Evolutionary conservation across 1,284 basidiomycete genomes (phyloP), one percentile per base, ranked within the genome.

Genomic region (Microbotryum intermedium): DNA sequence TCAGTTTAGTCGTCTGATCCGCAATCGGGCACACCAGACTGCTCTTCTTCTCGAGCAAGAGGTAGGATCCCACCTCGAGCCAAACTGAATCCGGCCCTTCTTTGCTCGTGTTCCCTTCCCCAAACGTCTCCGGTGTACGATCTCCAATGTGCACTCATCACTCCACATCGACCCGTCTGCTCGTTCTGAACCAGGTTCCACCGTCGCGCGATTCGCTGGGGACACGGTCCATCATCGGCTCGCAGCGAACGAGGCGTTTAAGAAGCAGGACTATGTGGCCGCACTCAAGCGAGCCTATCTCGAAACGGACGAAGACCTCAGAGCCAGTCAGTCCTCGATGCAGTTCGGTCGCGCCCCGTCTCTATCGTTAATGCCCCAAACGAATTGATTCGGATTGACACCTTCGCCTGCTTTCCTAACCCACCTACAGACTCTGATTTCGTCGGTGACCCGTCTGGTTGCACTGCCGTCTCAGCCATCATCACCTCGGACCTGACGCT

Each of bases 221-320:
- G 82, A 87, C 70, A 85, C 92, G 61, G 81, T 98, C 23, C 91
- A 97, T 75, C 84, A 83, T 66, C 84, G 90, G 54, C 78, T 99
- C 46, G 74, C 85, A 3, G 75, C 77, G 9, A 84, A 92, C 63
- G 85, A 88, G 28, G 75, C 83, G 23, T 98, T 94, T 72, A 77
- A 80, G 70, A 74, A 79, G 76, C 74, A 79, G 78, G 74, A 87
- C 47, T 98, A 89, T 72, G 81, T 83, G 58, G 79, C 79, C 23
- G 90, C 92, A 0, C 76, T 98, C 71, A 95, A 90, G 77, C 81
- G 82, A 68, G 87, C 90, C 0, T 99, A 97, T 76, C 77, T 99
- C 60, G 88, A 87, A 64, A 95, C 90, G 1, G 95, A 99, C 76
- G 90, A 94, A 73, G 94, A 97, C 75, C 80, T 98, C 50, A 80